Conservation (phyloP, 176 grass and related monocot genomes). For the Rhynchospora tenuis region DNA sequence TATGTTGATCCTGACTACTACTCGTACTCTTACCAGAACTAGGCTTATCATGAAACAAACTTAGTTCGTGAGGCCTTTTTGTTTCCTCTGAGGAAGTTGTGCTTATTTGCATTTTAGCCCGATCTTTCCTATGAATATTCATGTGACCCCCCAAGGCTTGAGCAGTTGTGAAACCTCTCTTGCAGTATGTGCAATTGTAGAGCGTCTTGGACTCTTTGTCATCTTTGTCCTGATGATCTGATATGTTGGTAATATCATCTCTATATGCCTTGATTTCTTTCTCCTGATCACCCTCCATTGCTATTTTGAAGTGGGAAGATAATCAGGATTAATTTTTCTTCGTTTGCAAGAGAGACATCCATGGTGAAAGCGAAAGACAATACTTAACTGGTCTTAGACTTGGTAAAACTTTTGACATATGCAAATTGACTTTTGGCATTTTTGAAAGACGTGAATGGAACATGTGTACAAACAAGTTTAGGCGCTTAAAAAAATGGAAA, state of each 20-base stretch:
- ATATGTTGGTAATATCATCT: neutral
- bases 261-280: neutral
- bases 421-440: neutral
- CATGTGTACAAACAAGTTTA: neutral
- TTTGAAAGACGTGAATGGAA: neutral
- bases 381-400: neutral
- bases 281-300: slow-evolving; percentile 24
- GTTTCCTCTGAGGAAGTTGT: slow-evolving; percentile 2
- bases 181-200: slow-evolving; percentile 88
- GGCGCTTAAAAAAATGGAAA: neutral
- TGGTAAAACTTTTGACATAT: neutral
- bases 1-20: slow-evolving; percentile 2
- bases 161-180: slow-evolving; percentile 71
- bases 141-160: slow-evolving; percentile 89
- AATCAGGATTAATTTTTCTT: neutral
- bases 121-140: slow-evolving; percentile 74
- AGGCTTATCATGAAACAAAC: slow-evolving; percentile 35
- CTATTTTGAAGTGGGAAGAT: neutral
- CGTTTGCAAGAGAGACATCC: neutral
- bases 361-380: neutral
- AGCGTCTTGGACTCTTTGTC: slow-evolving; percentile 24
- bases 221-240: neutral
- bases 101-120: neutral
- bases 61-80: slow-evolving; percentile 42
- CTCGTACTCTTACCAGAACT: neutral